Conservation (phyloP, 2,329 filamentous ascomycete genomes). For the Tolypocladium paradoxum region DNA sequence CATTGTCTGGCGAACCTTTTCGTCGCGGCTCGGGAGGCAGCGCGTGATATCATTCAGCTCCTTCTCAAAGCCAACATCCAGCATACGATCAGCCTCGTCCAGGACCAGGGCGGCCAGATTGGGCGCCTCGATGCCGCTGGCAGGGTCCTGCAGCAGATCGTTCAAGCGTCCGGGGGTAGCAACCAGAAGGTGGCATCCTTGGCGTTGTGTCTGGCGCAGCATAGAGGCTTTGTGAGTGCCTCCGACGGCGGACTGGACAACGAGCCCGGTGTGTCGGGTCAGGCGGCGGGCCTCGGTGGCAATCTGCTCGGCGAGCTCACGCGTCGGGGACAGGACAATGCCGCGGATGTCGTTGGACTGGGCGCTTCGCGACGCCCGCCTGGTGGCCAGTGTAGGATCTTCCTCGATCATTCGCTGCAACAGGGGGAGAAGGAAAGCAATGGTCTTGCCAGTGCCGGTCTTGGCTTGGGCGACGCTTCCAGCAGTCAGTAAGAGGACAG, state of each 20-base stretch:
- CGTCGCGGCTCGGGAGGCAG: slow-evolving; percentile 49
- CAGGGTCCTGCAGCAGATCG: slow-evolving; percentile 63
- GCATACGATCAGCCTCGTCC: slow-evolving; percentile 95
- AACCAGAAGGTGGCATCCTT: slow-evolving; percentile 82
- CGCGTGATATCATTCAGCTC: slow-evolving; percentile 52
- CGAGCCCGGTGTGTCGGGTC: slow-evolving; percentile 51
- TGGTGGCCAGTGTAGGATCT: slow-evolving; percentile 49
- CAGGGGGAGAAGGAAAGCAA: slow-evolving; percentile 82
- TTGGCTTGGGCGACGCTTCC: slow-evolving; percentile 80
- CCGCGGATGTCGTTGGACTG: slow-evolving; percentile 52
- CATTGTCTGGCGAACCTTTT: slow-evolving; percentile 73
- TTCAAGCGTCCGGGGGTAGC: slow-evolving; percentile 82
- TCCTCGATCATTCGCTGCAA: slow-evolving; percentile 65
- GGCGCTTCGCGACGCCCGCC: slow-evolving; percentile 21
- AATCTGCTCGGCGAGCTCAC: slow-evolving; percentile 74
- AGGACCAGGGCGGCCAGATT: slow-evolving; percentile 89
- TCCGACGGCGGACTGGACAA: slow-evolving; percentile 72
- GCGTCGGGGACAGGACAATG: slow-evolving; percentile 67
- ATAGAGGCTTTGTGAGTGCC: slow-evolving; percentile 69
- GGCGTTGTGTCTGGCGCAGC: slow-evolving; percentile 53
- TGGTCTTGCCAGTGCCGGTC: slow-evolving; percentile 93
- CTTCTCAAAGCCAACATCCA: slow-evolving; percentile 78
- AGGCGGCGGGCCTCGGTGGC: slow-evolving; percentile 67
- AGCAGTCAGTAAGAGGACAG: slow-evolving; percentile 8
- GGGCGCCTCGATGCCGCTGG: slow-evolving; percentile 54